phyloP scores from a whole-genome alignment of 2,329 filamentous ascomycete genomes.

The Fusarium sterilihyphosum region DNA sequence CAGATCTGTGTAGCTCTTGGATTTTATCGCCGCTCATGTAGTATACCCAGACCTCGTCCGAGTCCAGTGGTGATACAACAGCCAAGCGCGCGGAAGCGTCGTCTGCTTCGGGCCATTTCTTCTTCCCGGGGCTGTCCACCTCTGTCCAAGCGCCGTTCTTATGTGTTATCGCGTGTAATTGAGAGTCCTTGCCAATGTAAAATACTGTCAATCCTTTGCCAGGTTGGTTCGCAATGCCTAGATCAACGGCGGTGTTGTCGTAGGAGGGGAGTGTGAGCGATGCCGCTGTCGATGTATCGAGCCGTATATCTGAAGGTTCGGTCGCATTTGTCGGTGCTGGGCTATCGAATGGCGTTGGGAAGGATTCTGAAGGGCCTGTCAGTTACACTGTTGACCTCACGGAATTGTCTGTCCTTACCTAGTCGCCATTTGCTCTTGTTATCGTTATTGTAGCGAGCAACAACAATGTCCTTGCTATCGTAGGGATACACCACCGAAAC shows the following conservation, averaged over 20 bases:
- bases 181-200: constrained; percentile 18
- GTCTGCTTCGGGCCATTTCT: constrained; percentile 20
- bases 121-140: neutral
- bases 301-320: constrained; percentile 4
- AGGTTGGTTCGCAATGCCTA: neutral
- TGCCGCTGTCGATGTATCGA: neutral
- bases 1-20: constrained; percentile 8
- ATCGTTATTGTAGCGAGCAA: constrained; percentile 4
- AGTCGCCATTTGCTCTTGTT: constrained; percentile 24
- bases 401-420: neutral
- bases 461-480: constrained; percentile 21
- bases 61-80: constrained; percentile 12
- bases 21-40: constrained; percentile 18
- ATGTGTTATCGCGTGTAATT: neutral
- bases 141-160: neutral
- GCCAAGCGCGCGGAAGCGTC: constrained; percentile 13
- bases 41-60: constrained; percentile 23
- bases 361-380: constrained; percentile 5
- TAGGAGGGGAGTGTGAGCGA: neutral
- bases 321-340: constrained; percentile 27
- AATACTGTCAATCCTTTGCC: neutral
- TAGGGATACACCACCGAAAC: constrained; percentile 32
- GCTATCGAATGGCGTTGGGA: constrained; percentile 23
- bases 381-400: neutral
- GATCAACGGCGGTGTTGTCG: neutral